phyloP scores from a whole-genome alignment of 1,284 basidiomycete genomes.

The Heterobasidion occidentale region DNA sequence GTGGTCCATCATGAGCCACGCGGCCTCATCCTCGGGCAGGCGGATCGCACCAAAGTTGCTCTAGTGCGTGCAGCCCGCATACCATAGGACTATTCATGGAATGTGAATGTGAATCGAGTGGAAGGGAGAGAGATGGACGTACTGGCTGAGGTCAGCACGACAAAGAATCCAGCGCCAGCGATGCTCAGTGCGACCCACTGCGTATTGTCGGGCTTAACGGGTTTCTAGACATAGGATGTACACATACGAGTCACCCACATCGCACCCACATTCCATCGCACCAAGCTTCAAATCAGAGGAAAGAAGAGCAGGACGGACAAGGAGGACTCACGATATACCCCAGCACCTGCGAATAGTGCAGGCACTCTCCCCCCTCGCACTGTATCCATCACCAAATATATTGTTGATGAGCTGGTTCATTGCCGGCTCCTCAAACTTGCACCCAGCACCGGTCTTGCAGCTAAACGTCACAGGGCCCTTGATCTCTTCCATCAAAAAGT shows the following conservation, averaged over 20 bases:
- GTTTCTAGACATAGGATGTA: conserved; percentile 35
- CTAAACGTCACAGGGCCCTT: conserved; percentile 86
- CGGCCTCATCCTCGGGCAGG: conserved; percentile 74
- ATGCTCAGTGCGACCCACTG: conserved; percentile 80
- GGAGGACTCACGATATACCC: conserved; percentile 65
- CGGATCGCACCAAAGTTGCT: conserved; percentile 73
- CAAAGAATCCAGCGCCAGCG: conserved; percentile 65
- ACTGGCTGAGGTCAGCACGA: conserved; percentile 52
- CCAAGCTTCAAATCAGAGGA: too few species aligned
- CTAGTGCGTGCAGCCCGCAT: conserved; percentile 66
- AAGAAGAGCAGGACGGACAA: too few species aligned
- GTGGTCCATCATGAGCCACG: conserved; percentile 88
- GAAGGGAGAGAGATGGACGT: conserved; percentile 9
- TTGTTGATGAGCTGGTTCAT: conserved; percentile 94
- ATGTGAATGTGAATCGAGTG: not conserved
- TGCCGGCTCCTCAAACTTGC: conserved; percentile 89
- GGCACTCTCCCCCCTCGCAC: conserved; percentile 88
- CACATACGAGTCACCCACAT: too few species aligned
- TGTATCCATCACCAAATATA: conserved; percentile 89
- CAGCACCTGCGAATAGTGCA: conserved; percentile 91
- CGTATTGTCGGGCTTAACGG: conserved; percentile 75
- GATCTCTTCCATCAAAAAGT: conserved; percentile 88
- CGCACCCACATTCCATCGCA: too few species aligned
- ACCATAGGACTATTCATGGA: conserved; percentile 76
- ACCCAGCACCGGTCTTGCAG: conserved; percentile 70